These are phyloP conservation scores for Pythium rishiriense DNA, from an alignment of 352 stramenopile species.

Conservation along the genomic window DNA sequence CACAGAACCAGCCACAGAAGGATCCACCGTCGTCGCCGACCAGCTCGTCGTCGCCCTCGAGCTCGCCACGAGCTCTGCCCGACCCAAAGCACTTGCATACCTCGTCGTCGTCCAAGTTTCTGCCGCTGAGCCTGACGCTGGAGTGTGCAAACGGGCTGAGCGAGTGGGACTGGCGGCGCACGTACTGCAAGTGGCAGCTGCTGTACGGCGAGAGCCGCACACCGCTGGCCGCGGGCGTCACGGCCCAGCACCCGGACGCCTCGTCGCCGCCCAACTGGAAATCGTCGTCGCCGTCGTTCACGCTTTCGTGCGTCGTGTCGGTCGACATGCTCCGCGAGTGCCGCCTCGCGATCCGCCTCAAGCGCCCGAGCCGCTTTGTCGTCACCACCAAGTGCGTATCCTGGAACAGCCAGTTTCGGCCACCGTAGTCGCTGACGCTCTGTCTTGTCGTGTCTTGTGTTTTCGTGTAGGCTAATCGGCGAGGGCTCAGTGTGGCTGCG, in stretches of 20 bases:
- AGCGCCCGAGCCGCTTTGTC: conserved; percentile 20
- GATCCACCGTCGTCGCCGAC: conserved; percentile 6
- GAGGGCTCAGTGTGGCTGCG: conserved; percentile 19
- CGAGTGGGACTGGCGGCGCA: conserved; percentile 24
- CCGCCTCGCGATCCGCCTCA: conserved; percentile 15
- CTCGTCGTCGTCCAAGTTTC: conserved; percentile 5
- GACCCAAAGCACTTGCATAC: no score
- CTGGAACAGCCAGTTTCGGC: neutral
- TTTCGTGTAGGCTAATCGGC: conserved; percentile 17
- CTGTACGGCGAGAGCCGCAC: conserved; percentile 12
- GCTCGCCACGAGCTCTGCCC: no score
- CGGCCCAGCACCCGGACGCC: conserved; percentile 4
- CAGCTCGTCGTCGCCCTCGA: conserved; percentile 8
- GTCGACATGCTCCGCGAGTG: conserved; percentile 27
- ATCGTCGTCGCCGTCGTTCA: conserved; percentile 5
- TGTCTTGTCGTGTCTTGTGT: no score
- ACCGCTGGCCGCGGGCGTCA: conserved; percentile 12
- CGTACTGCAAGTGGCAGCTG: conserved; percentile 30
- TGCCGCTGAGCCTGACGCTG: conserved; percentile 14
- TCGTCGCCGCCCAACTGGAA: conserved; percentile 13
- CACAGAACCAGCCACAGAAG: neutral
- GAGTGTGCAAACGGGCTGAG: conserved; percentile 2
- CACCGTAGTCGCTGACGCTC: no score
- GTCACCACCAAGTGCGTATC: conserved; percentile 23
- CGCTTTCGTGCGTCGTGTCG: conserved; percentile 11